Evolutionary conservation across 2,329 filamentous ascomycete species (phyloP), one percentile per base, ranked within the genome.

Genomic region (Delphinella strobiligena): DNA sequence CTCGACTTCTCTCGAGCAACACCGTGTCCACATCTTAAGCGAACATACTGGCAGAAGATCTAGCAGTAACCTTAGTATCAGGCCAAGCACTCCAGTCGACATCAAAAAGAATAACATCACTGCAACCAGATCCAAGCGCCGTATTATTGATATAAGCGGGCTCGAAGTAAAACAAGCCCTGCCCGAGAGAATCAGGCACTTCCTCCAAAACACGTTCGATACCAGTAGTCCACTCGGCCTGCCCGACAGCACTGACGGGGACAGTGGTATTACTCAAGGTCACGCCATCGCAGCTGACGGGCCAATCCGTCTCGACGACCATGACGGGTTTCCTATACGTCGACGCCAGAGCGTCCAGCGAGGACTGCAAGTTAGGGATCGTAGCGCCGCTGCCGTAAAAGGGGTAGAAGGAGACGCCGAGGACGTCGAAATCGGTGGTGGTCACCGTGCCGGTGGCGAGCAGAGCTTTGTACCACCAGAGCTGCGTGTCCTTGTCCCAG

Each of bases 371-470:
- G 24, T 54, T 56, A 1, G 37, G 42, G 18, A 57, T 24, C 0
- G 54, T 59, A 2, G 55, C 56, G 3, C 27, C 45, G 1, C 50
- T 53, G 27, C 54, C 55, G 35, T 57, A 58, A 35, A 58, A 59
- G 1, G 53, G 54, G 39, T 56, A 56, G 16, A 54, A 48, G 17
- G 41, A 47, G 16, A 58, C 44, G 14, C 49, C 49, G 19, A 52
- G 51, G 1, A 57, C 34, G 40, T 57, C 56, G 48, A 54, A 53
- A 15, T 56, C 54, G 1, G 35, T 37, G 4, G 43, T 43, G 31
- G 47, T 44, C 10, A 58, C 54, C 10, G 47, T 49, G 10, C 54
- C 54, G 10, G 51, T 56, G 2, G 44, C 52, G 2, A 48, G 49
- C 19, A 59, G 36, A 12, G 50, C 47, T 9, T 41, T 44, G 40